Evolutionary conservation across 805 yeast species (phyloP).

Genomic region (Groenewaldozyma salmanticensis): DNA sequence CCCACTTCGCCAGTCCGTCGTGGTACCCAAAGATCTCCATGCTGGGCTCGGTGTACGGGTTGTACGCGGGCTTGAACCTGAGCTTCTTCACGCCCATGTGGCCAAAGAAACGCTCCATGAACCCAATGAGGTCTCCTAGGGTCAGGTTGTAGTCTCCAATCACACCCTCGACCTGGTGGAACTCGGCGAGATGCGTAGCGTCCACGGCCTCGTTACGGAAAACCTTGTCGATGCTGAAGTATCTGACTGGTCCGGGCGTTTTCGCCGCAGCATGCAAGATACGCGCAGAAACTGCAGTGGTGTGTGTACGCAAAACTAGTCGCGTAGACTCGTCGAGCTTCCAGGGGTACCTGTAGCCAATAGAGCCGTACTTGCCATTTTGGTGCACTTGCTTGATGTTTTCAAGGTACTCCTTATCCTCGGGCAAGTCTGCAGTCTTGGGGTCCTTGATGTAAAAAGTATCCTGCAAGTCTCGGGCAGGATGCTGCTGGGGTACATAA

Average conservation of each 20-base stretch:
- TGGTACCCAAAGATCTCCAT: conserved; percentile 97
- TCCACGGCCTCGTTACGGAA: conserved; percentile 99
- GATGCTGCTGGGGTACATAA: conserved; percentile 98
- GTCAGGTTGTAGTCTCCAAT: conserved; percentile 93
- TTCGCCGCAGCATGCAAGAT: conserved; percentile 79
- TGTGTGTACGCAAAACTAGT: conserved; percentile 93
- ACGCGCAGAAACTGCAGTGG: conserved; percentile 86
- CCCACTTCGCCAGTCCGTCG: conserved; percentile 91
- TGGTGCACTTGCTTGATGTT: conserved; percentile 80
- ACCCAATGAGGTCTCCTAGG: conserved; percentile 91
- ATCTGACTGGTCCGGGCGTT: conserved; percentile 81
- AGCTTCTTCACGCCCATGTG: conserved; percentile 95
- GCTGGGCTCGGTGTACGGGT: conserved; percentile 98
- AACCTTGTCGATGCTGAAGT: conserved; percentile 94
- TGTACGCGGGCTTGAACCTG: conserved; percentile 97
- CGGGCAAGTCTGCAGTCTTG: conserved; percentile 65
- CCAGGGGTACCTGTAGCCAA: conserved; percentile 99
- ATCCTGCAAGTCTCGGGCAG: conserved; percentile 98
- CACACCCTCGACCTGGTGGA: conserved; percentile 99
- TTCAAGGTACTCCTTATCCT: conserved; percentile 67
- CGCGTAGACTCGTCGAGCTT: conserved; percentile 79
- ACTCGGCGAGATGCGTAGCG: conserved; percentile 98
- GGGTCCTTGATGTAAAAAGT: conserved; percentile 98
- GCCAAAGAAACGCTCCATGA: conserved; percentile 94
- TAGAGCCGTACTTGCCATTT: conserved; percentile 83